Conservation (phyloP, 2,329 filamentous ascomycete species). For the Fusarium sp. region DNA sequence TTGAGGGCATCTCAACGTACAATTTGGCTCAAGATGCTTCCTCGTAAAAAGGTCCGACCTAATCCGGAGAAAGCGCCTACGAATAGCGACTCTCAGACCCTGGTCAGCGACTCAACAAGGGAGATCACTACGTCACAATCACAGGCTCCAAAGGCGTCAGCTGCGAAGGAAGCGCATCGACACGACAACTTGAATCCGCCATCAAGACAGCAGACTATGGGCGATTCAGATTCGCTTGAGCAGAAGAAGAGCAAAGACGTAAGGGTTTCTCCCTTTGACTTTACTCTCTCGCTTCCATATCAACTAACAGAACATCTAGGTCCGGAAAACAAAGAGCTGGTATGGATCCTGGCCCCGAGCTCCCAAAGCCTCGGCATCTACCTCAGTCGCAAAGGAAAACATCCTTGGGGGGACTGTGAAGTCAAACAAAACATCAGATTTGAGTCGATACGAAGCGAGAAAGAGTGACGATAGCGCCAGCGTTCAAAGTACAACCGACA, state of each 20-base stretch:
- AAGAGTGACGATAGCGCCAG: conserved; percentile 49
- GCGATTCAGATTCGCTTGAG: conserved; percentile 4
- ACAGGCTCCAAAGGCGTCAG: conserved; percentile 37
- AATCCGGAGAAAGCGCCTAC: conserved; percentile 41
- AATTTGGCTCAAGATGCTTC: conserved; percentile 41
- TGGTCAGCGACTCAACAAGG: conserved; percentile 27
- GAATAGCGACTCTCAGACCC: conserved; percentile 22
- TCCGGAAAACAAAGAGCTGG: conserved; percentile 66
- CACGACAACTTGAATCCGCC: conserved; percentile 30
- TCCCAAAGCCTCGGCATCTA: conserved; percentile 66
- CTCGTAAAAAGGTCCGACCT: conserved; percentile 48
- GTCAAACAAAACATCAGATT: conserved; percentile 56
- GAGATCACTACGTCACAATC: conserved; percentile 43
- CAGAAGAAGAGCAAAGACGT: conserved; percentile 33
- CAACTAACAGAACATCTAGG: conserved; percentile 47
- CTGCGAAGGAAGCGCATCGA: conserved; percentile 31
- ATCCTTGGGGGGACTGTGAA: conserved; percentile 66
- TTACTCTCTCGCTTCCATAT: not conserved
- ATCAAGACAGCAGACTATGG: conserved; percentile 30
- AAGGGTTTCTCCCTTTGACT: not conserved
- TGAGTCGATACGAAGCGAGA: conserved; percentile 61
- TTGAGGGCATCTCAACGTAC: conserved; percentile 17
- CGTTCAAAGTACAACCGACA: conserved; percentile 42
- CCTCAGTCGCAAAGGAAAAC: conserved; percentile 67
- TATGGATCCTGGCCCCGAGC: conserved; percentile 68